Evolutionary conservation across 768 basidiomycete genomes (phyloP).

Genomic region (Suillus clintonianus): DNA sequence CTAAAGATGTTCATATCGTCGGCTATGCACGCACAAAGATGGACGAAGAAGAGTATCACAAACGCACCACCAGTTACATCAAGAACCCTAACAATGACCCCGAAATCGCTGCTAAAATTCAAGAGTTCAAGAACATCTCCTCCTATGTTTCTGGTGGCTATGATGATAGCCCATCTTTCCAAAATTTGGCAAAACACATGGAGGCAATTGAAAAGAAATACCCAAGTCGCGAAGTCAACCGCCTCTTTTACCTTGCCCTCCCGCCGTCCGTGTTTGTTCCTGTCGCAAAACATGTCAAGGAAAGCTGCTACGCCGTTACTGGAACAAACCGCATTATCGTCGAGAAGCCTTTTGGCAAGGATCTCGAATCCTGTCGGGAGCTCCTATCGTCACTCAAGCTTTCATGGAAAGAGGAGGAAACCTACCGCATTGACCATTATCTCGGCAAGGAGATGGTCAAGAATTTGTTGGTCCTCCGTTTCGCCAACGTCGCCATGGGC

Average conservation of each 20-base stretch:
- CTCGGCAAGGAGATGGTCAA: conserved; percentile 99
- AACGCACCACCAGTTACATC: conserved; percentile 83
- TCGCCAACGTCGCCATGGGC: conserved; percentile 89
- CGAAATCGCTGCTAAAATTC: conserved; percentile 58
- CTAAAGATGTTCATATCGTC: conserved; percentile 83
- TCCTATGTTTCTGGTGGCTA: conserved; percentile 89
- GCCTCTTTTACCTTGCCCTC: conserved; percentile 95
- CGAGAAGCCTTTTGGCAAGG: conserved; percentile 98
- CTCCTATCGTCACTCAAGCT: conserved; percentile 79
- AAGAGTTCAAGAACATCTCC: conserved; percentile 80
- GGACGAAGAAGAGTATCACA: conserved; percentile 81
- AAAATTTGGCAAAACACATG: conserved; percentile 73
- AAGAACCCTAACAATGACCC: conserved; percentile 71
- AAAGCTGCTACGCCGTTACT: conserved; percentile 69
- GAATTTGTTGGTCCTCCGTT: conserved; percentile 93
- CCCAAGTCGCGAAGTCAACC: conserved; percentile 63
- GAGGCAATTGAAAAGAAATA: conserved; percentile 77
- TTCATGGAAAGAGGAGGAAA: conserved; percentile 95
- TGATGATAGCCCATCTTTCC: conserved; percentile 80
- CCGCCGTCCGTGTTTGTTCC: conserved; percentile 96
- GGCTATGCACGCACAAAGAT: conserved; percentile 98
- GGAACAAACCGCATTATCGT: conserved; percentile 93
- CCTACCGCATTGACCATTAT: conserved; percentile 99
- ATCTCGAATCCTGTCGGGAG: conserved; percentile 78
- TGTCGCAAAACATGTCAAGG: conserved; percentile 81